phyloP scores from a whole-genome alignment of 805 yeast species.

The Wickerhamiella musiphila region DNA sequence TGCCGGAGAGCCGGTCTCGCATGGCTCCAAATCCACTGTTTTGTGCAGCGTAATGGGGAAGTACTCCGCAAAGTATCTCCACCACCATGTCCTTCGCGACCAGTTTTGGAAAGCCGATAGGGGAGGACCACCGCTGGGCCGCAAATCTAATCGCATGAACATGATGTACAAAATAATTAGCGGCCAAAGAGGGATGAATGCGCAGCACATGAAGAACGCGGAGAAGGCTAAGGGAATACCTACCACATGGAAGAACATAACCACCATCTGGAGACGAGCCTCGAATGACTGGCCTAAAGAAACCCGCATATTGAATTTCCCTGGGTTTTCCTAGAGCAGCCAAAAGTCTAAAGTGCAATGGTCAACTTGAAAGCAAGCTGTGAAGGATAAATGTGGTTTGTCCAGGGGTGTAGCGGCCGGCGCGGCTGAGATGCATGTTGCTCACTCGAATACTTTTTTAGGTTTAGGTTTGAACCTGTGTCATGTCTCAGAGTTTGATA shows the following conservation, averaged over 20 bases:
- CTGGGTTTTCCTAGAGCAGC: no score
- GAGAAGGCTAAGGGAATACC: constrained; percentile 37
- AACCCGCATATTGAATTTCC: not conserved
- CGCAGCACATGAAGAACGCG: constrained; percentile 35
- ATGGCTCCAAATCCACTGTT: constrained; percentile 53
- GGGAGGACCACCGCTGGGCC: constrained; percentile 62
- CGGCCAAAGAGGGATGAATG: constrained; percentile 53
- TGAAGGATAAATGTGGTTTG: no score
- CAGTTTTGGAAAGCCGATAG: constrained; percentile 36
- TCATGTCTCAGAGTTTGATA: no score
- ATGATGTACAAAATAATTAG: constrained; percentile 40
- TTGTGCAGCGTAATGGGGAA: constrained; percentile 65
- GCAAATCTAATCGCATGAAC: constrained; percentile 40
- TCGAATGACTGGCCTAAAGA: not conserved
- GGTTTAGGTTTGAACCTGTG: no score
- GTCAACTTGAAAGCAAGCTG: no score
- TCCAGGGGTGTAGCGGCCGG: no score
- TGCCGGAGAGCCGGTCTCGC: constrained; percentile 25
- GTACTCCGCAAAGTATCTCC: constrained; percentile 59
- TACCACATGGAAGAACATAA: constrained; percentile 56
- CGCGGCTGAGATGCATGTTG: no score
- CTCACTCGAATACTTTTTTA: no score
- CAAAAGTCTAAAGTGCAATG: no score
- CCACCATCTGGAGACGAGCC: constrained; percentile 42
- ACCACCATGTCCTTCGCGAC: constrained; percentile 39